Percentiles rank a stretch among this genome's conserved stretches.
Conservation (phyloP, 208 protist species). For the Acanthamoeba triangularis region DNA sequence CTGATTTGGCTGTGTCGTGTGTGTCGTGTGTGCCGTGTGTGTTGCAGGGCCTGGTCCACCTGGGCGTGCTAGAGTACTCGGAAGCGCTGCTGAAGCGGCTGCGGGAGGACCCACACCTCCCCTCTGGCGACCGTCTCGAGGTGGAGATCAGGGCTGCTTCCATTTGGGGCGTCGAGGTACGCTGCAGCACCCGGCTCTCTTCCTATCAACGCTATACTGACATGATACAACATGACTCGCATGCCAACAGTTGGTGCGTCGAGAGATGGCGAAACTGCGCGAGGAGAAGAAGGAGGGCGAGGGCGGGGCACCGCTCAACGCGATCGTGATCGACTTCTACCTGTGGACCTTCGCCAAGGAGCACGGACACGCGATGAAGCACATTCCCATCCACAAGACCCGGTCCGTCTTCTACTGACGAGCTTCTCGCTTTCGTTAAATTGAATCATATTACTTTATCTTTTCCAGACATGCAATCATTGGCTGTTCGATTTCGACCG, state of each 20-base stretch:
- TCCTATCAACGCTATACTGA: neutral
- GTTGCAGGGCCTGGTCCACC: slow-evolving; percentile 83
- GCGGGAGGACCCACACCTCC: neutral
- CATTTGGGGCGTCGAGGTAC: slow-evolving; percentile 84
- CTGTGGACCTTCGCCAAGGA: slow-evolving; percentile 85
- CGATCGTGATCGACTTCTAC: slow-evolving; percentile 85
- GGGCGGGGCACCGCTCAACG: slow-evolving; percentile 64
- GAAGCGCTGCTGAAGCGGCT: slow-evolving; percentile 79
- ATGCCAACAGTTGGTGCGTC: neutral
- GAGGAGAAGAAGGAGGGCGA: neutral
- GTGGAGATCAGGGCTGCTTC: slow-evolving; percentile 83
- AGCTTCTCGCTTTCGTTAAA: too few species aligned
- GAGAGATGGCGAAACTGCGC: neutral
- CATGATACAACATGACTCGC: neutral
- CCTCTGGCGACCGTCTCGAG: slow-evolving; percentile 72
- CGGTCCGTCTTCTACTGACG: slow-evolving; percentile 82
- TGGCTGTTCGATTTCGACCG: too few species aligned
- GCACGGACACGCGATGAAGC: slow-evolving; percentile 47
- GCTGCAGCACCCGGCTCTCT: neutral
- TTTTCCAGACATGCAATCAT: too few species aligned
- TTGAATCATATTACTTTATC: too few species aligned
- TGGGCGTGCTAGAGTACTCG: slow-evolving; percentile 86
- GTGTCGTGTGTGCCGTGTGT: slow-evolving; percentile 57
- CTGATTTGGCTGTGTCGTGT: too few species aligned
- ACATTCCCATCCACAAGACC: slow-evolving; percentile 83